Evolutionary conservation across 2,329 filamentous ascomycete species (phyloP).

Genomic region (Trichoderma citrinoviride): DNA sequence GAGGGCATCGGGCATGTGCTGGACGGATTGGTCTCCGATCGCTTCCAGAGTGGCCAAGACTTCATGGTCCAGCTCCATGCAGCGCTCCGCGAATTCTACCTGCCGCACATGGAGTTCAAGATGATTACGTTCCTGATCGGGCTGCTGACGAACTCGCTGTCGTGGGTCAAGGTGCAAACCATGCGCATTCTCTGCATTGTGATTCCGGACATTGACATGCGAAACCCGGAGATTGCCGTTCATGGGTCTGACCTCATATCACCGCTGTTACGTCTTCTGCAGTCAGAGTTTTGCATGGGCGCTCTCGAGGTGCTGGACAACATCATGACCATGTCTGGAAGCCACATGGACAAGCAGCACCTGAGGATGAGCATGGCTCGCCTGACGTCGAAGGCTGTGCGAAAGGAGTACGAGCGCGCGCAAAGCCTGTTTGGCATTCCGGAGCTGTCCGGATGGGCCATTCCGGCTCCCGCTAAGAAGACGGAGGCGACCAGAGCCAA

Average conservation of each 20-base stretch:
- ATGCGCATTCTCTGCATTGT: slow-evolving; percentile 86
- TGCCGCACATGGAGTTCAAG: slow-evolving; percentile 77
- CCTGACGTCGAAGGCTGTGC: slow-evolving; percentile 76
- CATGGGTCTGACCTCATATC: slow-evolving; percentile 96
- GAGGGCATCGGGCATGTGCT: slow-evolving; percentile 66
- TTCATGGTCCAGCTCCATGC: slow-evolving; percentile 73
- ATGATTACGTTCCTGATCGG: slow-evolving; percentile 89
- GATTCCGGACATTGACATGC: slow-evolving; percentile 90
- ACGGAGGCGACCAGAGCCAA: slow-evolving; percentile 84
- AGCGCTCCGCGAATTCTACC: slow-evolving; percentile 73
- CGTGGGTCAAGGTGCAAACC: slow-evolving; percentile 89
- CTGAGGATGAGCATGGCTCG: slow-evolving; percentile 98
- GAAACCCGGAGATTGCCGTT: slow-evolving; percentile 80
- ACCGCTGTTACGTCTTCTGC: slow-evolving; percentile 80
- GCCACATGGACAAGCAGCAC: slow-evolving; percentile 90
- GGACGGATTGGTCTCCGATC: slow-evolving; percentile 64
- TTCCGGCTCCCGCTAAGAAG: slow-evolving; percentile 87
- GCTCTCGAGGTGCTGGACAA: slow-evolving; percentile 89
- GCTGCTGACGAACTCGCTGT: slow-evolving; percentile 79
- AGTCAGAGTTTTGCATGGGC: slow-evolving; percentile 91
- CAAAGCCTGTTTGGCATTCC: slow-evolving; percentile 96
- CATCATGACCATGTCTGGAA: slow-evolving; percentile 90
- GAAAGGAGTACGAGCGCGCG: slow-evolving; percentile 92
- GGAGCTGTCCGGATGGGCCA: slow-evolving; percentile 92
- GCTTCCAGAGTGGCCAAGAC: slow-evolving; percentile 67